Base-by-base conservation (phyloP, 257 asterid genomes). In the Coffea eugenioides region DNA sequence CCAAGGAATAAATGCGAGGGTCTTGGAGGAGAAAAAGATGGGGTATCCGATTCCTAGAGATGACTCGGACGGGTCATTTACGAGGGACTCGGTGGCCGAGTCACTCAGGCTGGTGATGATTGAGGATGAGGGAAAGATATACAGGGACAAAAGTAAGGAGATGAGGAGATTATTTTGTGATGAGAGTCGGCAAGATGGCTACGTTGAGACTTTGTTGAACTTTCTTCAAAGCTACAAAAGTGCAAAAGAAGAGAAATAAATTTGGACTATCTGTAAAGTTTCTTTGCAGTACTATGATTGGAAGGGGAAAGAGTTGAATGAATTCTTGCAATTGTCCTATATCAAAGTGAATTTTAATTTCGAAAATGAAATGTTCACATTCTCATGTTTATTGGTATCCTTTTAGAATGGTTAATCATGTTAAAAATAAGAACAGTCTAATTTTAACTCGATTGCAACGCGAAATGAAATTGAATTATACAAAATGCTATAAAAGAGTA, bases 91-190 rank as follows among this genome's bases (percentile, higher is more conserved):
- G 5, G 87, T 86, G 34, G 86, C 86, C 0, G 59, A 79, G 68
- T 81, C 87, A 14, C 57, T 86, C 67, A 84, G 81, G 51, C 3
- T 82, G 74, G 88, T 87, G 66, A 80, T 87, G 76, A 48, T 78
- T 5, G 70, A 80, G 45, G 88, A 77, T 5, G 83, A 61, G 36
- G 90, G 86, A 31, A 62, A 66, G n/a, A 62, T 73, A 18, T 86
- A 76, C 73, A 70, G 86, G 43, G 80, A 84, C 3, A 84, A 77
- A 56, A 75, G 78, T 1, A 84, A 87, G 78, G 86, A 84, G 66
- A 73, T 84, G 81, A 84, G 79, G 45, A 65, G 15, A 1, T 9
- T 57, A 8, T 82, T 82, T 5, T 82, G 80, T 45, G 79, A 77
- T 5, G 25, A 18, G 64, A 76, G 6, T 3, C 64, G 15, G n/a